Conservation (phyloP, 1,139 yeast genomes). For the Pichia sp. region DNA sequence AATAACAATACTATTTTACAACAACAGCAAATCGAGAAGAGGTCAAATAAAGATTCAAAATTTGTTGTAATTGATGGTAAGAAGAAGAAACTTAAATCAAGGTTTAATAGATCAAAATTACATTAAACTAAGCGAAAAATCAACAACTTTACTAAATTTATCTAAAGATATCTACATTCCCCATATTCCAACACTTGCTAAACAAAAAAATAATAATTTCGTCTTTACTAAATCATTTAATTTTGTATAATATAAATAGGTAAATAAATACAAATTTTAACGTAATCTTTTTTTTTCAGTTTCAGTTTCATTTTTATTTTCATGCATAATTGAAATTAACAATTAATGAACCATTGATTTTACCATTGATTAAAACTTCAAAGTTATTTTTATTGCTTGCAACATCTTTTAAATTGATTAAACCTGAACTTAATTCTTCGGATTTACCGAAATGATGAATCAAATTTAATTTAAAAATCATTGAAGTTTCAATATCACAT, state of each 20-base stretch:
- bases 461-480: conserved; percentile 55
- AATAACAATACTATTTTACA: not conserved
- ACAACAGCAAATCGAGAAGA: not conserved
- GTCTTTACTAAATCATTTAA: too few relatives aligned
- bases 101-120: conserved; percentile 7
- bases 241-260: too few relatives aligned
- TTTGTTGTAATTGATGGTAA: conserved; percentile 14
- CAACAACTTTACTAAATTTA: not conserved
- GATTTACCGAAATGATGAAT: conserved; percentile 73
- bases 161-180: not conserved
- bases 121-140: not conserved
- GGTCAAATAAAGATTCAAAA: conserved; percentile 1
- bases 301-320: not conserved
- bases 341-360: conserved; percentile 18
- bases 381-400: conserved; percentile 23
- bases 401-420: conserved; percentile 34
- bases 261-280: not conserved
- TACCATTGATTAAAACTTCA: conserved; percentile 18
- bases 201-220: not conserved
- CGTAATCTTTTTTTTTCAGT: not conserved
- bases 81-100: conserved; percentile 14
- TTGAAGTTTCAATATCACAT: conserved; percentile 51
- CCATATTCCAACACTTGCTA: too few relatives aligned
- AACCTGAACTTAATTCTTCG: conserved; percentile 53
- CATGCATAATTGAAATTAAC: conserved; percentile 26